These are phyloP conservation scores for Talaromyces pinophilus DNA, from an alignment of 2,329 filamentous ascomycete species.

Conservation along the genomic window DNA sequence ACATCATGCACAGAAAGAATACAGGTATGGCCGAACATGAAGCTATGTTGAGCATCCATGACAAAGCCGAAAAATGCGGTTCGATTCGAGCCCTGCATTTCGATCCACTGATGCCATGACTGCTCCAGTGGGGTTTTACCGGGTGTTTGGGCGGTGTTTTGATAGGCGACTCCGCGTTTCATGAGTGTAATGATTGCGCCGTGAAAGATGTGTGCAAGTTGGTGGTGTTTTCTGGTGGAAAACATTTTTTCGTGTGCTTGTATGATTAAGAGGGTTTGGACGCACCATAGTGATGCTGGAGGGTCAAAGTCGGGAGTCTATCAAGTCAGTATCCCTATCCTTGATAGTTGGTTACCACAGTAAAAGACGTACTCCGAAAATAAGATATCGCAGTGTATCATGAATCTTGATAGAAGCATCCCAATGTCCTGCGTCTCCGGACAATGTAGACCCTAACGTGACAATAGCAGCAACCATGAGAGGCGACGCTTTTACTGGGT, in stretches of 20 bases:
- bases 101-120: slow-evolving; percentile 32
- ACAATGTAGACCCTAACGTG: slow-evolving; percentile 31
- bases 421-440: slow-evolving; percentile 28
- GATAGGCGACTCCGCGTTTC: slow-evolving; percentile 30
- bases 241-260: slow-evolving; percentile 34
- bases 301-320: slow-evolving; percentile 30
- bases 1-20: slow-evolving; percentile 33
- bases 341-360: no score
- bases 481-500: slow-evolving; percentile 26
- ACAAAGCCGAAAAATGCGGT: slow-evolving; percentile 34
- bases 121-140: slow-evolving; percentile 22
- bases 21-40: slow-evolving; percentile 33
- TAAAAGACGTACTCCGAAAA: slow-evolving; percentile 27
- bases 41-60: slow-evolving; percentile 35
- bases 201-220: slow-evolving; percentile 34
- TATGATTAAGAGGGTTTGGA: slow-evolving; percentile 32
- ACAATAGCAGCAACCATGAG: slow-evolving; percentile 32
- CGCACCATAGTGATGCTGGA: slow-evolving; percentile 33
- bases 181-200: slow-evolving; percentile 34
- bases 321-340: neutral
- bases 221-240: slow-evolving; percentile 32
- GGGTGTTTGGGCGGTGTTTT: slow-evolving; percentile 6
- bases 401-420: slow-evolving; percentile 28
- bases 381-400: slow-evolving; percentile 29
- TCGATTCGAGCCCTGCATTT: slow-evolving; percentile 30